A percentile compares a stretch with the other conserved stretches of the same genome.
These are phyloP conservation scores for Clarireedia hainanense DNA, from an alignment of 2,329 filamentous ascomycete genomes.

Conservation along the genomic window DNA sequence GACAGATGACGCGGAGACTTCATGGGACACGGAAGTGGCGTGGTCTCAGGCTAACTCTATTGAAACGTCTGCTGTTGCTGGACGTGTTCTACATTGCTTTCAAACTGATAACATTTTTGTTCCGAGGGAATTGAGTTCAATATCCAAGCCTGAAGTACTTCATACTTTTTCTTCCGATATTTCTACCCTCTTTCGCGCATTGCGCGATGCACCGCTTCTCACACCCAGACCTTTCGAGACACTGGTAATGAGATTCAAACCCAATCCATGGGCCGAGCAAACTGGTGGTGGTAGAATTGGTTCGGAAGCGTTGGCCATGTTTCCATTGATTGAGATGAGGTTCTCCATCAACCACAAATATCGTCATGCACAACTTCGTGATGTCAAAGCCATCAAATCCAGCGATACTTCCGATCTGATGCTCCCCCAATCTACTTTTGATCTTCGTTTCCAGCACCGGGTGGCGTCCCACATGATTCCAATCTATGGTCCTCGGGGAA, in stretches of 20 bases:
- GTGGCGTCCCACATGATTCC: conserved; percentile 14
- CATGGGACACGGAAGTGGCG: neutral
- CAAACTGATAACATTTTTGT: neutral
- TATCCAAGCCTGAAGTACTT: neutral
- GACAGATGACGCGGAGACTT: conserved; percentile 9
- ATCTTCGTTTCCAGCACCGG: conserved; percentile 27
- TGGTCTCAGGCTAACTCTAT: conserved; percentile 10
- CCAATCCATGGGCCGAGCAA: conserved; percentile 22
- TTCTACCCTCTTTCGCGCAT: conserved; percentile 19
- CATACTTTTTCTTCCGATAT: conserved; percentile 20
- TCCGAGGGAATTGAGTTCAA: neutral
- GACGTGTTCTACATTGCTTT: conserved; percentile 18
- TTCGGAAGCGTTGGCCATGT: conserved; percentile 17
- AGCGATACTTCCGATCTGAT: conserved; percentile 23
- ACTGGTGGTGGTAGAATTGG: conserved; percentile 12
- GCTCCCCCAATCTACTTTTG: conserved; percentile 26
- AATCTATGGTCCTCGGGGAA: neutral
- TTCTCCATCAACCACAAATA: conserved; percentile 16
- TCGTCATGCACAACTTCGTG: conserved; percentile 12
- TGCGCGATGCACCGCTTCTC: neutral
- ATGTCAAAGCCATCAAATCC: conserved; percentile 20
- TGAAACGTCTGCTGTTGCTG: conserved; percentile 21
- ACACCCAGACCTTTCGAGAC: neutral
- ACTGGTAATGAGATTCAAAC: conserved; percentile 22
- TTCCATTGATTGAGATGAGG: conserved; percentile 26